Evolutionary conservation across 2,329 filamentous ascomycete genomes (phyloP).

Genomic region (Elsinoe necatrix): DNA sequence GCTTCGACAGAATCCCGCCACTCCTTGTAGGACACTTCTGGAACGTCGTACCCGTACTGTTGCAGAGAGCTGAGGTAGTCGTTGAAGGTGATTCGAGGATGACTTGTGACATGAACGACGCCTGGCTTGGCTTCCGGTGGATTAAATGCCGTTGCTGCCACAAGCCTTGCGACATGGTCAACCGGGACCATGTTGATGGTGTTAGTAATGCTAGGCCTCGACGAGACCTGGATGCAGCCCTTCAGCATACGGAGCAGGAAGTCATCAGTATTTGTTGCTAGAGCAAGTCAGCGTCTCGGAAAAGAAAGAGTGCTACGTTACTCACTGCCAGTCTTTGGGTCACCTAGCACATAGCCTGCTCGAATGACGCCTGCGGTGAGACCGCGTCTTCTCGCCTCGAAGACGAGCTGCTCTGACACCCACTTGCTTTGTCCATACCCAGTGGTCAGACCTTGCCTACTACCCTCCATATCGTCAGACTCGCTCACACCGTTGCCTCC

Average conservation of each 20-base stretch:
- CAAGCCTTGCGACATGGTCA: slow-evolving; percentile 70
- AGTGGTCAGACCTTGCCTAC: slow-evolving; percentile 65
- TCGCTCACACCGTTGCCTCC: slow-evolving; percentile 62
- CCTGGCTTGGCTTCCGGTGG: slow-evolving; percentile 47
- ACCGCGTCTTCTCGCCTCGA: slow-evolving; percentile 69
- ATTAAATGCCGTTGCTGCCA: slow-evolving; percentile 64
- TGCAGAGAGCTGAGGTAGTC: slow-evolving; percentile 64
- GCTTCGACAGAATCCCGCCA: slow-evolving; percentile 62
- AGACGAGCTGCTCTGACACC: slow-evolving; percentile 63
- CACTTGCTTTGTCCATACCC: slow-evolving; percentile 92
- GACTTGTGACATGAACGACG: slow-evolving; percentile 70
- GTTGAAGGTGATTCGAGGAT: slow-evolving; percentile 70
- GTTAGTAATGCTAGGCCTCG: slow-evolving; percentile 70
- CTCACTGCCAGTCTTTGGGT: slow-evolving; percentile 53
- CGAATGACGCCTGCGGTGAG: slow-evolving; percentile 68
- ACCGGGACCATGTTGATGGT: slow-evolving; percentile 87
- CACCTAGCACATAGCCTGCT: slow-evolving; percentile 77
- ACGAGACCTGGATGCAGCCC: slow-evolving; percentile 71
- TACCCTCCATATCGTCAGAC: slow-evolving; percentile 68
- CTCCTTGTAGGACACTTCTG: slow-evolving; percentile 56
- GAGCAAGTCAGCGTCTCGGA: slow-evolving; percentile 2
- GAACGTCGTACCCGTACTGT: slow-evolving; percentile 63
- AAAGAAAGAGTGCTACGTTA: not conserved
- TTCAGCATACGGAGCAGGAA: slow-evolving; percentile 83
- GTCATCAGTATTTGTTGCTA: slow-evolving; percentile 70